A percentile compares a stretch with the other conserved stretches of the same genome.
Conservation (phyloP, 139 green algal species). For the Nannochloris sp. region DNA sequence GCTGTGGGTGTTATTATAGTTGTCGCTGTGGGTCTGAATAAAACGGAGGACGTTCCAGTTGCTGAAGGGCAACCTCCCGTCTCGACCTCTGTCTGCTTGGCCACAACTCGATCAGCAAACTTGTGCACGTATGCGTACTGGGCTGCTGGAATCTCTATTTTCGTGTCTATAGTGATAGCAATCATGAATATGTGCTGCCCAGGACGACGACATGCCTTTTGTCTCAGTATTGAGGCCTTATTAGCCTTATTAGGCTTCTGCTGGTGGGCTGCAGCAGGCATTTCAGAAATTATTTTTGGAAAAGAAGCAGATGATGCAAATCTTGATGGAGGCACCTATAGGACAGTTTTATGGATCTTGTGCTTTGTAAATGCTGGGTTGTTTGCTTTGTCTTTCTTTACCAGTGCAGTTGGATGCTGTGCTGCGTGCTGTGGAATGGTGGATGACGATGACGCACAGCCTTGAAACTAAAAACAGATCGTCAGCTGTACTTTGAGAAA, state of each 20-base stretch:
- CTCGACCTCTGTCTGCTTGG: neutral
- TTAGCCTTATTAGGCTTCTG: neutral
- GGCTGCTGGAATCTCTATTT: neutral
- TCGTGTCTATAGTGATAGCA: neutral
- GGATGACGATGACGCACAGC: neutral
- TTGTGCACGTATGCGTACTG: constrained; percentile 1
- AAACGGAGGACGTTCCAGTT: neutral
- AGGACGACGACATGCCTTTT: neutral
- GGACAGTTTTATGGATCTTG: neutral
- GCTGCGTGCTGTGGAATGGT: neutral
- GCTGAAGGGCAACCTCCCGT: neutral
- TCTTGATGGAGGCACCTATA: neutral
- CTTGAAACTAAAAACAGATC: too few relatives aligned
- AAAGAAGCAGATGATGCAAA: neutral
- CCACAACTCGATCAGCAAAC: neutral
- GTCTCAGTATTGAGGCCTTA: neutral
- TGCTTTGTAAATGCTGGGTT: neutral
- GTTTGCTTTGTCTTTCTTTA: neutral
- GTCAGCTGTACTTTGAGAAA: too few relatives aligned
- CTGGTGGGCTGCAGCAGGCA: neutral
- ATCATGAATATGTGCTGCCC: neutral
- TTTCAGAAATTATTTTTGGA: neutral
- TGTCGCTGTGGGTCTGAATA: neutral
- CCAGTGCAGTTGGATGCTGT: neutral
- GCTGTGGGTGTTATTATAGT: neutral